These are phyloP conservation scores for Brassica carinata DNA, from an alignment of 345 rosid species.

Conservation along the genomic window DNA sequence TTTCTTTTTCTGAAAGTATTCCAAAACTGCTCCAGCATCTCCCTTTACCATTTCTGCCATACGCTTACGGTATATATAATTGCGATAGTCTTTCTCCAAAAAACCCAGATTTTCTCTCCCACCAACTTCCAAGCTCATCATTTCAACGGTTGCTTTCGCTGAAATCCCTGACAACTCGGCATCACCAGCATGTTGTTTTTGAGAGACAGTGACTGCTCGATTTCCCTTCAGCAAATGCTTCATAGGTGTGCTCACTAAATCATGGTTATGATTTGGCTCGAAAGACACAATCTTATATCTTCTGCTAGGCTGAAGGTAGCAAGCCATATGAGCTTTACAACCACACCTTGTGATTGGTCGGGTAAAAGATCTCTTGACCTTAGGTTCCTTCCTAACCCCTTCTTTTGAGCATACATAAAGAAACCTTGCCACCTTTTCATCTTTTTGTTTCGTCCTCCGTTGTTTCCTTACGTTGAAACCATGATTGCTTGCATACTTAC, in stretches of 20 bases:
- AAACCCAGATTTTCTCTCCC: background rate
- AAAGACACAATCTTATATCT: background rate
- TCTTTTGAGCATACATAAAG: conserved; percentile 18
- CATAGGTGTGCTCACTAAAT: background rate
- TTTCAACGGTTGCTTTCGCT: conserved; percentile 13
- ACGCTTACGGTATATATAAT: background rate
- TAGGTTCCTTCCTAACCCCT: background rate
- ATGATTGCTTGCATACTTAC: background rate
- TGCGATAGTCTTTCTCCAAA: background rate
- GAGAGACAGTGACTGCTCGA: background rate
- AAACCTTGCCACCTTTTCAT: background rate
- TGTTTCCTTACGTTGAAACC: background rate
- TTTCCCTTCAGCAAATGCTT: conserved; percentile 7
- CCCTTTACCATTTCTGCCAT: background rate
- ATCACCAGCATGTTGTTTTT: conserved; percentile 1
- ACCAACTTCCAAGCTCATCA: conserved; percentile 5
- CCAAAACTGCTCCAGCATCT: conserved; percentile 1
- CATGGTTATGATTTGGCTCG: background rate
- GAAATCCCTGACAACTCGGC: conserved; percentile 10
- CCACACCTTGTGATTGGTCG: background rate
- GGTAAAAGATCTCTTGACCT: background rate
- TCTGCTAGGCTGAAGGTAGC: background rate
- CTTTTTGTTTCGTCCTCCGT: background rate
- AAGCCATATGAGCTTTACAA: conserved; percentile 17
- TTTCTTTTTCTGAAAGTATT: background rate